Conservation (phyloP, 2,329 filamentous ascomycete genomes). For the Venturia oleaginea region DNA sequence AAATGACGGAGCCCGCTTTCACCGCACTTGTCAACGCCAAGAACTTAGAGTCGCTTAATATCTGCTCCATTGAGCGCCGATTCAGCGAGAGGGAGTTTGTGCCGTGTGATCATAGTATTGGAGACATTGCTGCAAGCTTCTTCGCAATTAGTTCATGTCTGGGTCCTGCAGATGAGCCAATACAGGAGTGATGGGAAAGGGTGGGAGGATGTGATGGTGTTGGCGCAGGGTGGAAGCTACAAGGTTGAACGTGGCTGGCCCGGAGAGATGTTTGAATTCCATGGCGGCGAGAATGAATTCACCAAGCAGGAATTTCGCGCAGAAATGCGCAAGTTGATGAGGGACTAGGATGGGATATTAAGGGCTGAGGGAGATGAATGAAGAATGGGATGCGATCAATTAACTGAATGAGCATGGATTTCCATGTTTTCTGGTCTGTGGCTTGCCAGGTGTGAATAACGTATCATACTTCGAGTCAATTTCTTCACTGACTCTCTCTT, state of each 20-base stretch:
- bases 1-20: neutral
- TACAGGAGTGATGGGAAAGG: neutral
- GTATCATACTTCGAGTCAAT: too few relatives aligned
- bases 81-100: neutral
- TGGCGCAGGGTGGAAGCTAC: neutral
- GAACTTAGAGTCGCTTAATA: neutral
- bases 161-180: neutral
- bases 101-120: neutral
- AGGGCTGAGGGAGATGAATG: neutral
- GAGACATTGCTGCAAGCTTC: constrained; percentile 1
- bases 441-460: neutral
- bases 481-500: too few relatives aligned
- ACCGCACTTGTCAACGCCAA: neutral
- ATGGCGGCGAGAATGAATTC: neutral
- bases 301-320: neutral
- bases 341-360: neutral
- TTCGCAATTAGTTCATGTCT: neutral
- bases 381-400: neutral
- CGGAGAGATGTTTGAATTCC: neutral
- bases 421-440: neutral
- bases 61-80: neutral
- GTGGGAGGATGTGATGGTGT: neutral
- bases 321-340: neutral
- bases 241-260: neutral
- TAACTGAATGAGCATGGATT: neutral